These are phyloP conservation scores for Aphanomyces invadans DNA, from an alignment of 352 stramenopile species.

Conservation along the genomic window DNA sequence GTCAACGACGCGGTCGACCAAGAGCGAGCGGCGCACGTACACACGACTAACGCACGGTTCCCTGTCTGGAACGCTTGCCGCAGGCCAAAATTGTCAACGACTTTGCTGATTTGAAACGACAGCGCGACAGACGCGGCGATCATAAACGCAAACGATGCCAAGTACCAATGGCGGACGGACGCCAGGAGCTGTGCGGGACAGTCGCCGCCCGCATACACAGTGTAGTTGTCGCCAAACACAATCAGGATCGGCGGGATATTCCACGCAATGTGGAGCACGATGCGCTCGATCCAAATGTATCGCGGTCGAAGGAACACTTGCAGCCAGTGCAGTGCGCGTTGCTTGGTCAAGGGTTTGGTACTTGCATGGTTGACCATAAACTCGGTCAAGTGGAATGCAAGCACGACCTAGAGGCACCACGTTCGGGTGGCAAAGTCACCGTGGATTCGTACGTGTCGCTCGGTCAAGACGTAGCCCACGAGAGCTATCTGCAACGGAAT, in stretches of 20 bases:
- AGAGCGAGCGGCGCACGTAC: neutral
- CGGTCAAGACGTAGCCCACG: neutral
- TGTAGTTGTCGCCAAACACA: neutral
- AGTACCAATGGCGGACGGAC: neutral
- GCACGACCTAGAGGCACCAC: neutral
- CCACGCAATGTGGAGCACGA: neutral
- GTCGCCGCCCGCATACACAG: neutral
- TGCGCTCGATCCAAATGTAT: neutral
- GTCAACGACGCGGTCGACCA: no score
- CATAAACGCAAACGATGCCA: neutral
- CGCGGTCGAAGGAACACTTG: neutral
- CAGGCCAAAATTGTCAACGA: slow-evolving; percentile 20
- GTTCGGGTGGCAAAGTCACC: neutral
- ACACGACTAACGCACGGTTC: neutral
- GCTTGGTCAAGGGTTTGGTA: neutral
- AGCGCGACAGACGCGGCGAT: neutral
- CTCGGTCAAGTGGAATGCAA: slow-evolving; percentile 11
- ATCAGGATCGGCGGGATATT: neutral
- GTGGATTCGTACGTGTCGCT: neutral
- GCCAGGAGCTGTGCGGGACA: neutral
- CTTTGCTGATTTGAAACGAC: neutral
- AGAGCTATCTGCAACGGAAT: neutral
- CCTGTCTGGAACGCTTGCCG: neutral
- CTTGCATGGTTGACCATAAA: neutral
- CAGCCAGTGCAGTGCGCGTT: neutral